phyloP scores from a whole-genome alignment of 2,329 filamentous ascomycete species.

The Ophiostoma ulmi region DNA sequence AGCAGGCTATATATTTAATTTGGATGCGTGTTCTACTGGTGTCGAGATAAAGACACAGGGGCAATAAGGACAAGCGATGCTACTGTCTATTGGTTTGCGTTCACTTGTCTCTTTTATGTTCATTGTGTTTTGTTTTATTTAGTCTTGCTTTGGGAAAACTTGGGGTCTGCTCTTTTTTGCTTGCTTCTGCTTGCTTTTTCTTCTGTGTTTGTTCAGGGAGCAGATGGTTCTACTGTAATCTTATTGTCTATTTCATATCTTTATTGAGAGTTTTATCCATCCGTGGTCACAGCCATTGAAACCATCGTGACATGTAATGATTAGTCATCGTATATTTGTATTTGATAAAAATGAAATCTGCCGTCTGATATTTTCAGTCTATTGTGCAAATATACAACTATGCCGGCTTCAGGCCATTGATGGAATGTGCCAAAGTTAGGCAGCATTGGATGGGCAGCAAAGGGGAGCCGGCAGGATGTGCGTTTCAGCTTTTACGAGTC shows the following conservation, averaged over 20 bases:
- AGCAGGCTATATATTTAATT: neutral
- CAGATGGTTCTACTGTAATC: constrained; percentile 6
- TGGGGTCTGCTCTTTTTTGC: constrained; percentile 1
- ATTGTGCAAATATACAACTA: neutral
- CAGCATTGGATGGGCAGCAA: neutral
- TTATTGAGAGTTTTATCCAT: neutral
- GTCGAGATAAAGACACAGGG: neutral
- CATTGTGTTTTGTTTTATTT: neutral
- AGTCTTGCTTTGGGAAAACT: constrained; percentile 3
- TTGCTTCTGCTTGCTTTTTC: neutral
- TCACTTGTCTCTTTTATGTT: neutral
- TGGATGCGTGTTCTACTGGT: neutral
- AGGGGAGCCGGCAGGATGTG: constrained; percentile 18
- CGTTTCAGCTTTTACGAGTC: constrained; percentile 29
- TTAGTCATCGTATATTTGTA: neutral
- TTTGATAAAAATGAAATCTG: neutral
- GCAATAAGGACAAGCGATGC: neutral
- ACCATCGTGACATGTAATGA: neutral
- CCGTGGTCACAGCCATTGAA: neutral
- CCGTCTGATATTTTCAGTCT: neutral
- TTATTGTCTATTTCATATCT: neutral
- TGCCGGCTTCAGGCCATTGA: neutral
- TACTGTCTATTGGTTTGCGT: neutral
- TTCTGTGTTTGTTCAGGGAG: neutral
- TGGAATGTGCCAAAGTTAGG: neutral